Evolutionary conservation across 1,284 basidiomycete species (phyloP), one percentile per base, ranked within the genome.

Genomic region (Acaromyces ingoldii): DNA sequence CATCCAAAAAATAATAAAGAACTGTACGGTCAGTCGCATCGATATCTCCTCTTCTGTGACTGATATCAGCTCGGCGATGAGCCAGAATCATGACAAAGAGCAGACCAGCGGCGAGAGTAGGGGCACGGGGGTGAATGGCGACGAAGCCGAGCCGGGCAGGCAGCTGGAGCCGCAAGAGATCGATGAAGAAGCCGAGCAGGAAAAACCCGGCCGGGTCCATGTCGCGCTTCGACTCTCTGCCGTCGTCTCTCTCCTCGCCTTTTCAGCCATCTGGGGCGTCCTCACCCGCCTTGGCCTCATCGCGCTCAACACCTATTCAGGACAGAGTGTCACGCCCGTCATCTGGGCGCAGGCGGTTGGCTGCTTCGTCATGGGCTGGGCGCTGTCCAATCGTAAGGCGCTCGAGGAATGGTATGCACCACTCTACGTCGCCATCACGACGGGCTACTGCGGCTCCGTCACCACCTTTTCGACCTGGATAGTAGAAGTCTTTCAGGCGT

Each of bases 401-500:
- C 47, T 73, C 25, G 65, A 73, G 41, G 49, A 42, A 7, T 54
- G 55, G 58, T 69, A 69, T 37, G 55, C 66, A 9, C 64, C 91
- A 0, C 69, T 93, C 6, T 93, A 91, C 75, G 88, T 87, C 4
- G 90, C 88, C 36, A 75, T 93, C 17, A 89, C 90, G 0, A 96
- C 92, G 38, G 92, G 92, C 3, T 89, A 95, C 73, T 97, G 93
- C 70, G 95, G 93, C 1, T 93, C 89, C 4, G 78, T 96, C 62
- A 99, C 95, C 3, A 97, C 92, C 0, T 98, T 97, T 78, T 95
- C 91, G 3, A 83, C 85, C 15, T 98, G 95, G 93, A 90, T 96
- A 76, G 72, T 90, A 6, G 87, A 91, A 59, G 78, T 91, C 1
- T 98, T 93, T 71, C 77, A 82, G 45, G 87, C 91, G 0, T 98